Percentiles rank a stretch among this genome's conserved stretches.
Conservation (phyloP, 306 rosid species). For the Castanopsis chinensis region DNA sequence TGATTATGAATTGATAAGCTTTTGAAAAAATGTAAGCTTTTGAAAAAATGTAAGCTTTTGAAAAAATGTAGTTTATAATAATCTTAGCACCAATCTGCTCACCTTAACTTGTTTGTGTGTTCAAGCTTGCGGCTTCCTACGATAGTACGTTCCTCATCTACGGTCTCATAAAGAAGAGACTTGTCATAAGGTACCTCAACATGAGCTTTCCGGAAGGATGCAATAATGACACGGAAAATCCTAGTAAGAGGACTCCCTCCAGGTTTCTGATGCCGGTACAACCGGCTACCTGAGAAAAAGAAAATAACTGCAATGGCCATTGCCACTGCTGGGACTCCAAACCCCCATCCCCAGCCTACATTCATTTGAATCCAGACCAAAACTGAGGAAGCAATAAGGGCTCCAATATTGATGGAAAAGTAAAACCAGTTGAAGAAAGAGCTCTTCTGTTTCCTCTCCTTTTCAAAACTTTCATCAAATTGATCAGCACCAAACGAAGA, state of each 20-base stretch:
- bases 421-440: conserved; percentile 91
- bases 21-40: background rate
- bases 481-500: conserved; percentile 88
- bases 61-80: background rate
- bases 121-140: conserved; percentile 84
- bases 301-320: conserved; percentile 62
- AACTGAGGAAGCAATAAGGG: conserved; percentile 69
- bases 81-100: conserved; percentile 16
- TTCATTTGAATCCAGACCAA: conserved; percentile 82
- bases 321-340: conserved; percentile 81
- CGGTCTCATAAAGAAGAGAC: conserved; percentile 70
- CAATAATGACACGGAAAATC: conserved; percentile 68
- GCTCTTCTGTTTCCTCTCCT: conserved; percentile 59
- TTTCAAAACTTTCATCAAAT: conserved; percentile 62
- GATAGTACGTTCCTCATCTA: conserved; percentile 60
- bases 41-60: background rate
- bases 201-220: conserved; percentile 48
- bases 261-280: conserved; percentile 67
- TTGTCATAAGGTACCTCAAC: conserved; percentile 52
- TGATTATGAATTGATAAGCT: background rate
- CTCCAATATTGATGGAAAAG: conserved; percentile 76
- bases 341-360: conserved; percentile 94
- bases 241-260: conserved; percentile 87
- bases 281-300: conserved; percentile 55
- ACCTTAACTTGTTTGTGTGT: conserved; percentile 60